These are phyloP conservation scores for Debaryomyces sp. DNA, from an alignment of 1,139 yeast species.

Conservation along the genomic window DNA sequence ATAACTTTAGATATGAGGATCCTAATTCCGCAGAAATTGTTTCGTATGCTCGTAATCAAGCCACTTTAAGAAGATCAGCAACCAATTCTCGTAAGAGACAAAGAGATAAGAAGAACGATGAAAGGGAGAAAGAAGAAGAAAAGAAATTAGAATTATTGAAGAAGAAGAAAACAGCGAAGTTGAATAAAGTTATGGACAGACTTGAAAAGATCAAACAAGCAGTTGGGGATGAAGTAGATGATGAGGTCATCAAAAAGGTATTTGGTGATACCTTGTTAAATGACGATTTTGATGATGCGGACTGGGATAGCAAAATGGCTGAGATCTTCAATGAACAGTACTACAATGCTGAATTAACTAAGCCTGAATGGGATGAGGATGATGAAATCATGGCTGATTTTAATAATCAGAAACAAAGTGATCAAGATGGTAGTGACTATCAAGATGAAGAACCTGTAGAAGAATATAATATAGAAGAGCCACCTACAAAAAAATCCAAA, in stretches of 20 bases:
- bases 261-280: constrained; percentile 76
- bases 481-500: constrained; percentile 40
- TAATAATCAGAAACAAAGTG: constrained; percentile 20
- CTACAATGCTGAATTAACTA: constrained; percentile 56
- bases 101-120: constrained; percentile 71
- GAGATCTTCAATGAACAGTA: constrained; percentile 84
- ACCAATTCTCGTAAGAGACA: constrained; percentile 77
- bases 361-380: constrained; percentile 44
- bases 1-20: constrained; percentile 94
- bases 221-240: constrained; percentile 75
- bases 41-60: constrained; percentile 96
- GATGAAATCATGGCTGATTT: constrained; percentile 31
- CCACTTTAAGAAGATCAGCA: constrained; percentile 82
- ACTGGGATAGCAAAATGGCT: constrained; percentile 89
- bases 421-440: constrained; percentile 26
- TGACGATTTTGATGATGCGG: constrained; percentile 87
- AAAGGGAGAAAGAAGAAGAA: constrained; percentile 51
- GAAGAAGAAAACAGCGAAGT: constrained; percentile 73
- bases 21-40: constrained; percentile 88
- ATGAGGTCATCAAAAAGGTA: constrained; percentile 61
- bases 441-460: constrained; percentile 33
- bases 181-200: constrained; percentile 77
- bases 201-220: constrained; percentile 77
- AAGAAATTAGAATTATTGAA: constrained; percentile 64
- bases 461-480: constrained; percentile 19